Evolutionary conservation across 805 yeast species (phyloP).

Genomic region (Wickerhamia fluorescens): DNA sequence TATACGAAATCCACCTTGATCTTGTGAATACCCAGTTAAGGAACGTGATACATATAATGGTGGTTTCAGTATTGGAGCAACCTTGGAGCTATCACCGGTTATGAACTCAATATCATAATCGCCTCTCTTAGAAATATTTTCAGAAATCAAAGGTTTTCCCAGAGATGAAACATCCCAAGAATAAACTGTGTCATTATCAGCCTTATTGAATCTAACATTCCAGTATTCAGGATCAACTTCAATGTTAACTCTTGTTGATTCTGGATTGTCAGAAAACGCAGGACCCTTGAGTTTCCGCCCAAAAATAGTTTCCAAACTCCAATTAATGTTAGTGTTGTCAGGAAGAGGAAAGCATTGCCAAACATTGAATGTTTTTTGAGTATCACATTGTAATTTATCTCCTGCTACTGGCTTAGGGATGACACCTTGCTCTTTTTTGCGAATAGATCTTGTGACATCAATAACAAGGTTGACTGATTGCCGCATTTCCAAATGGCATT

Average conservation of each 20-base stretch:
- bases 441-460: slow-evolving; percentile 61
- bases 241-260: slow-evolving; percentile 38
- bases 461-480: slow-evolving; percentile 68
- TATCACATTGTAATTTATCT: slow-evolving; percentile 68
- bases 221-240: slow-evolving; percentile 40
- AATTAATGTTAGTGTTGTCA: slow-evolving; percentile 40
- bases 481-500: slow-evolving; percentile 48
- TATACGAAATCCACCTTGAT: slow-evolving; percentile 80
- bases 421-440: slow-evolving; percentile 51
- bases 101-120: slow-evolving; percentile 32
- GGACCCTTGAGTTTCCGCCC: slow-evolving; percentile 63
- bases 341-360: slow-evolving; percentile 78
- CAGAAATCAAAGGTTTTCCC: slow-evolving; percentile 4
- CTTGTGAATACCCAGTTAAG: slow-evolving; percentile 86
- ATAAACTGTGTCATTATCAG: slow-evolving; percentile 5
- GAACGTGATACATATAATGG: slow-evolving; percentile 78
- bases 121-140: slow-evolving; percentile 11
- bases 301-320: slow-evolving; percentile 58
- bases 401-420: slow-evolving; percentile 78
- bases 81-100: slow-evolving; percentile 40
- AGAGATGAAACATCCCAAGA: slow-evolving; percentile 5
- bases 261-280: slow-evolving; percentile 43
- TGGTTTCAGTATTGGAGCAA: slow-evolving; percentile 37
- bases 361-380: slow-evolving; percentile 44
- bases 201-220: slow-evolving; percentile 30